A percentile compares a stretch with the other conserved stretches of the same genome.
These are phyloP conservation scores for Strombidium stylifer DNA, from an alignment of 73 alveolate genomes.

Conservation along the genomic window DNA sequence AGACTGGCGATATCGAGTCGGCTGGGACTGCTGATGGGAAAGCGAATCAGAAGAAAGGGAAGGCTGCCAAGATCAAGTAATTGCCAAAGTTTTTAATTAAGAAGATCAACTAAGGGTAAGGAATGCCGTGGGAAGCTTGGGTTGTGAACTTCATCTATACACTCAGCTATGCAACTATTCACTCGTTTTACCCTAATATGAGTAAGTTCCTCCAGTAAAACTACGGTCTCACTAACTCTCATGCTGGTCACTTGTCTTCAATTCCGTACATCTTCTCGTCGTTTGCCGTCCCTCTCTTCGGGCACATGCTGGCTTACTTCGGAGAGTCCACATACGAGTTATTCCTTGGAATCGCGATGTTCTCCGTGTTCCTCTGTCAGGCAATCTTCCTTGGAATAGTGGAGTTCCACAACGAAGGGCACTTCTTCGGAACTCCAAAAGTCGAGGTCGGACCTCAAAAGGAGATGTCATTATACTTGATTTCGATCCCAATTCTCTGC, in stretches of 20 bases:
- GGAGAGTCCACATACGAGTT: slow-evolving; percentile 14
- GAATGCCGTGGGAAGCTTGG: background rate
- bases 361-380: background rate
- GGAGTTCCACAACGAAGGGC: no score
- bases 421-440: background rate
- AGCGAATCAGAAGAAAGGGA: slow-evolving; percentile 3
- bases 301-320: background rate
- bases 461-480: background rate
- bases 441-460: background rate
- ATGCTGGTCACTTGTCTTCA: slow-evolving; percentile 39
- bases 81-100: background rate
- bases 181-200: slow-evolving; percentile 26
- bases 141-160: background rate
- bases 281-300: slow-evolving; percentile 18
- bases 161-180: slow-evolving; percentile 7
- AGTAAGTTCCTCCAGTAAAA: background rate
- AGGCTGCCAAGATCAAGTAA: background rate
- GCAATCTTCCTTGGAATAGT: background rate
- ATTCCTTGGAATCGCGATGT: background rate
- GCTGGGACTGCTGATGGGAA: background rate
- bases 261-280: slow-evolving; percentile 18
- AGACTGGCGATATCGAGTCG: background rate
- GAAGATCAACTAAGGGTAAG: background rate
- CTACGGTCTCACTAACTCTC: slow-evolving; percentile 9
- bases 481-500: slow-evolving; percentile 8